Evolutionary conservation across 2,329 filamentous ascomycete species (phyloP), one percentile per base, ranked within the genome.

Genomic region (Aspergillus hiratsukae): DNA sequence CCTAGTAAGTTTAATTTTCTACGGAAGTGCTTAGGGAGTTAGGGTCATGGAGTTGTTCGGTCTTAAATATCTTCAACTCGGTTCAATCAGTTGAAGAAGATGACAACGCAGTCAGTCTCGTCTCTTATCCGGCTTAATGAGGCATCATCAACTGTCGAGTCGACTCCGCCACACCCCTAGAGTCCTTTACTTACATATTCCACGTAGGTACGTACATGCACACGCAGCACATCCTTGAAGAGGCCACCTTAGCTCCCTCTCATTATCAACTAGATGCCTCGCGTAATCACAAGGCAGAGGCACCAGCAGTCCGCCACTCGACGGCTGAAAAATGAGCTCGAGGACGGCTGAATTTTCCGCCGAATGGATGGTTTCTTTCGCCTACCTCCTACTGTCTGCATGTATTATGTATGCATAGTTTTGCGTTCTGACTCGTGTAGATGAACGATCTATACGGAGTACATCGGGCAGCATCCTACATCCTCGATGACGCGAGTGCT

Each of bases 331-430:
- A 17, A 14, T 54, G 40, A 23, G 41, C 41, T 45, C n/a, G 41
- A 45, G 48, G 51, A 46, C 52, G 52, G 55, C 52, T 51, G 27
- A 51, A 41, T 57, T 41, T 57, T 51, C 19, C 48, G 52, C 52
- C 52, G 52, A 57, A 57, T 57, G 48, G 29, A 31, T 54, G 11
- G 21, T 8, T 28, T 29, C 29, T 23, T 23, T 2, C 23, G 3
- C 23, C 35, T 43, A 19, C 40, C 40, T 8, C 19, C n/a, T 10
- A 4, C 41, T 45, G 6, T 37, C 31, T 37, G 14, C 14, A 17
- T 7, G 14, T 17, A 37, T 7, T 37, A 35, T 35, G 31, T 7
- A 6, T 4, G 14, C 14, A 17, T 35, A 17, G 3, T 37, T 37
- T 37, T 37, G 31, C 17, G 31, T 37, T 17, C 31, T 37, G 31